Base-by-base conservation (phyloP, 495 filamentous ascomycete species). In the Chaetomium fimeti region DNA sequence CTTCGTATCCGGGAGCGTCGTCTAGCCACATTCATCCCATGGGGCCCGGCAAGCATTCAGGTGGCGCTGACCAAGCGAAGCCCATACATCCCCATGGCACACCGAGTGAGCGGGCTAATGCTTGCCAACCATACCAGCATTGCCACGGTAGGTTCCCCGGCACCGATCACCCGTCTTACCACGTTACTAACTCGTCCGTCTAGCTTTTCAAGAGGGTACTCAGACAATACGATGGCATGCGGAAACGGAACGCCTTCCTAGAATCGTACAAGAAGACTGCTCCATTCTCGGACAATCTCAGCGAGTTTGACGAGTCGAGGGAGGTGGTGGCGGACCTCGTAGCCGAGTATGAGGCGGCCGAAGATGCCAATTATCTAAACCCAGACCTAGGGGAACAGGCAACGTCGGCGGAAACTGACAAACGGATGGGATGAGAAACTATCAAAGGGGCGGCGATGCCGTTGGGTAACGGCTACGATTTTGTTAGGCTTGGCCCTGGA, bases 41-140 rank as follows among this genome's bases (percentile, higher is more conserved):
- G 94, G 94, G 94, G 94, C n/a, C 94, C 94, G 0, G 94, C 94
- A 13, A 93, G 89, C 72, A 98, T 98, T 67, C 94, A 98, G 76
- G 94, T 98, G 15, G 94, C 94, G 2, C 79, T 98, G 49, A 97
- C 94, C 5, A 96, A 96, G 82, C 92, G 95, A 72, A 95, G 91
- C 40, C 95, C 94, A 4, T 97, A 98, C 75, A 87, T 97, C 56
- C 86, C 91, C 29, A 89, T 86, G 82, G 91, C 91, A 53, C 91
- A 97, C 71, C 90, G 95, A 54, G 94, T 98, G 59, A 96, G 91
- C 69, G 94, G 94, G 32, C 83, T 98, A 60, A 98, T 98, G 94
- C 76, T 98, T 53, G 95, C 94, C 5, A 98, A 98, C 76, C 95
- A 98, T 74, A 98, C 94, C 5, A 96, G 92, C 54, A 95, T 98